A percentile compares a stretch with the other conserved stretches of the same genome.
These are phyloP conservation scores for Hypoxylon crocopeplum DNA, from an alignment of 495 filamentous ascomycete genomes.

Conservation along the genomic window DNA sequence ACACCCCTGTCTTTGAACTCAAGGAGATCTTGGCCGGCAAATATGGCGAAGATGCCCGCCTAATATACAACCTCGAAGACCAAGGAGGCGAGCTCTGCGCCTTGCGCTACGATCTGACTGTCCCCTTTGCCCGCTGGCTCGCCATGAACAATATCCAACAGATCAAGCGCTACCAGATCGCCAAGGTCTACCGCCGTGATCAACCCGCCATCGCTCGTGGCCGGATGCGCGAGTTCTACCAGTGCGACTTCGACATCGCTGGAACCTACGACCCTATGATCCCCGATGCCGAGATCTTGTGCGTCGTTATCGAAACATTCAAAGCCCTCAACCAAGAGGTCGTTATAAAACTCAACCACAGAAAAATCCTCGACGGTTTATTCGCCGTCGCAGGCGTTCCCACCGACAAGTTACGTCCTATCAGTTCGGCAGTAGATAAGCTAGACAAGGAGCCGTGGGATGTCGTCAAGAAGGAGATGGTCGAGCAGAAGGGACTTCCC, in stretches of 20 bases:
- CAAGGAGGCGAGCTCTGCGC: conserved; percentile 91
- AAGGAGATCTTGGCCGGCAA: conserved; percentile 78
- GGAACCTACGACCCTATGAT: conserved; percentile 79
- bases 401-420: conserved; percentile 72
- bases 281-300: conserved; percentile 78
- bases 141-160: conserved; percentile 82
- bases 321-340: conserved; percentile 65
- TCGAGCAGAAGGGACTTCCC: conserved; percentile 75
- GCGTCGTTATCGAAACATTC: conserved; percentile 76
- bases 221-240: conserved; percentile 84
- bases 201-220: conserved; percentile 76
- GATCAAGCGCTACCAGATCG: conserved; percentile 92
- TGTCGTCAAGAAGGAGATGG: conserved; percentile 79
- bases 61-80: conserved; percentile 89
- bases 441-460: conserved; percentile 81
- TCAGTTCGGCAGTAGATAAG: conserved; percentile 81
- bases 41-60: conserved; percentile 82
- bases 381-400: conserved; percentile 81
- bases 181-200: conserved; percentile 72
- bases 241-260: conserved; percentile 86
- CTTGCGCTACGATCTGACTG: conserved; percentile 80
- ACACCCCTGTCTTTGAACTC: conserved; percentile 59
- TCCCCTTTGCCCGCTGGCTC: conserved; percentile 91
- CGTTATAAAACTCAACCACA: conserved; percentile 81
- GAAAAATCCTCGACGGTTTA: conserved; percentile 79